Evolutionary conservation across 352 stramenopile genomes (phyloP), one percentile per base, ranked within the genome.

Genomic region (Blastocystis sp.): DNA sequence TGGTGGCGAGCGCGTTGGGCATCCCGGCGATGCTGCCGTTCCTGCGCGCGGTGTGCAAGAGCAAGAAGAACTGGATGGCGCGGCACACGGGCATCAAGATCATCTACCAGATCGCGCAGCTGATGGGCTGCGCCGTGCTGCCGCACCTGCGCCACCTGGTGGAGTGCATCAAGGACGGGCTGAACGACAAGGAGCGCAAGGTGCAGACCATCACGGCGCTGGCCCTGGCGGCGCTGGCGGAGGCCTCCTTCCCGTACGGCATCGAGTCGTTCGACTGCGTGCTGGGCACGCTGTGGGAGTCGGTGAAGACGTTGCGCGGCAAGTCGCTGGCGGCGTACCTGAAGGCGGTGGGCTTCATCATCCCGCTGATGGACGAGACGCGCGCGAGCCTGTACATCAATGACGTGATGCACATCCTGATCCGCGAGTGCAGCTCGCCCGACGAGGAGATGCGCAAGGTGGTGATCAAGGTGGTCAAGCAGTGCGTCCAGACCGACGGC

Each of bases 371-470:
- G 96, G 97, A 99, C 89, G 94, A 96, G 21, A 97, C 98, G 90
- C 98, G 99, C 91, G 97, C 97, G 0, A 98, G 97, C 91, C 98
- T 98, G 90, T 99, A 98, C 91, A 99, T 96, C 1, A 93, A 95
- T 19, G 94, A 99, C 81, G 96, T 98, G 52, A 99, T 99, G 97
- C 93, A 97, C 57, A 98, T 99, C 90, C 92, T 99, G 68, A 97
- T 98, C 52, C 93, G 96, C 74, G 96, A 99, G 90, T 99, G 99
- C 90, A 95, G 98, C 90, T 90, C 82, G 42, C 96, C 96, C 0
- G 97, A 99, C 91, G 96, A 99, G 90, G 96, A 99, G 92, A 99
- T 99, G 96, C 98, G 98, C 90, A 98, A 97, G 90, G 97, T 98
- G 82, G 95, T 98, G 71, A 90, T 98, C 6, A 97, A 97, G 89